Conservation (phyloP, 2,329 filamentous ascomycete species). For the Ophiosphaerella herpotricha region DNA sequence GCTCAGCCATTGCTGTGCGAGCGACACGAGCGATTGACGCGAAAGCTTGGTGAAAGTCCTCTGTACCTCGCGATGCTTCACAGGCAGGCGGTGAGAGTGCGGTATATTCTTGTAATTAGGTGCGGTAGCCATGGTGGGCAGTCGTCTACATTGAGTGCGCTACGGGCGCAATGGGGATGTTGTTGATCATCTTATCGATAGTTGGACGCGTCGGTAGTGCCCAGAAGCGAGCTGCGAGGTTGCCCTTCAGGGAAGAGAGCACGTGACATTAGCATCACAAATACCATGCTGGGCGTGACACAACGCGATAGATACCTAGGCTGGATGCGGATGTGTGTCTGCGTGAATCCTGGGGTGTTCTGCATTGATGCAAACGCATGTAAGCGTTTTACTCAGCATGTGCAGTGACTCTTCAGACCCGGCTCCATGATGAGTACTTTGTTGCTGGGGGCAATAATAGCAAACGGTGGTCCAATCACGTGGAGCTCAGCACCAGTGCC, state of each 20-base stretch:
- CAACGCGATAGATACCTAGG: too few species aligned
- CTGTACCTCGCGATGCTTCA: conserved; percentile 65
- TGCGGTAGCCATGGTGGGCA: conserved; percentile 58
- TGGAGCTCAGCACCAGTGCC: too few species aligned
- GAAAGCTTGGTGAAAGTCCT: conserved; percentile 73
- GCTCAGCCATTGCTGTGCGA: conserved; percentile 79
- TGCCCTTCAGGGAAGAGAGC: conserved; percentile 5
- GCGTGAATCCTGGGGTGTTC: too few species aligned
- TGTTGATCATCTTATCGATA: conserved; percentile 34
- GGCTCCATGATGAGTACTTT: too few species aligned
- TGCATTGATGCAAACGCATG: neutral
- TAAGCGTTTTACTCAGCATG: neutral
- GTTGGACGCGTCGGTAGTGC: conserved; percentile 4
- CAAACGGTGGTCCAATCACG: too few species aligned
- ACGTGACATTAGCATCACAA: conserved; percentile 11
- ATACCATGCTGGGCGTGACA: too few species aligned
- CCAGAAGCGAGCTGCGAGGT: conserved; percentile 12
- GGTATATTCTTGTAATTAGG: conserved; percentile 74
- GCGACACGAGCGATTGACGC: conserved; percentile 70
- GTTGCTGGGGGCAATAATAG: too few species aligned
- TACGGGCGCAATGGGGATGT: conserved; percentile 15
- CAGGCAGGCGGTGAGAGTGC: conserved; percentile 70
- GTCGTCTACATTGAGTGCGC: conserved; percentile 36
- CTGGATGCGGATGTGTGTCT: too few species aligned
- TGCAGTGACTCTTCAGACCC: neutral